phyloP scores from a whole-genome alignment of 495 filamentous ascomycete species.

The Penicillium salamii region DNA sequence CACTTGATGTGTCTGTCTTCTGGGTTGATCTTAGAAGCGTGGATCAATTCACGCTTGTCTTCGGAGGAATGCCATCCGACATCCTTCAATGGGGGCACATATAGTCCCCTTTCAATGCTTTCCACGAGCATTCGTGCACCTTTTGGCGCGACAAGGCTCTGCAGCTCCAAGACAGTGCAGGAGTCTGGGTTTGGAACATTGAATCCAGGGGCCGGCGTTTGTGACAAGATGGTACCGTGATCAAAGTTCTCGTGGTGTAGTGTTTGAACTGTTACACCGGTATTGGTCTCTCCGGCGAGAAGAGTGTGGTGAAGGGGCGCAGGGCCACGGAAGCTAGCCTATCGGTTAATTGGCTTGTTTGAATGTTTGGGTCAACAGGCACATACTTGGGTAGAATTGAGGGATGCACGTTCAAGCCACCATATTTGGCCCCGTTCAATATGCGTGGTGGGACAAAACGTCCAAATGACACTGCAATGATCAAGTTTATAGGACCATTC shows the following conservation, averaged over 20 bases:
- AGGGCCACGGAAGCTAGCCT: conserved; percentile 63
- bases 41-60: conserved; percentile 20
- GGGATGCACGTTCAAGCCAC: conserved; percentile 91
- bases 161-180: conserved; percentile 42
- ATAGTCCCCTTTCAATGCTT: conserved; percentile 55
- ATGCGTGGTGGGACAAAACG: conserved; percentile 79
- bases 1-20: conserved; percentile 55
- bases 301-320: conserved; percentile 80
- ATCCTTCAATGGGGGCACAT: conserved; percentile 58
- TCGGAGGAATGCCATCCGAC: conserved; percentile 32
- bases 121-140: conserved; percentile 62
- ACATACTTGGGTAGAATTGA: conserved; percentile 84
- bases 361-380: background rate
- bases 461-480: conserved; percentile 95
- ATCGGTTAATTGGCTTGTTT: conserved; percentile 1
- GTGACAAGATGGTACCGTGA: conserved; percentile 68
- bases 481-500: conserved; percentile 65
- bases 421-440: conserved; percentile 66
- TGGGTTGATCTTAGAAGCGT: conserved; percentile 53
- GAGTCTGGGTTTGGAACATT: conserved; percentile 43
- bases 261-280: conserved; percentile 82
- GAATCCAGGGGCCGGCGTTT: conserved; percentile 56
- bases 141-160: conserved; percentile 36
- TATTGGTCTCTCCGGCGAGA: conserved; percentile 50
- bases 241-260: conserved; percentile 75